phyloP scores from a whole-genome alignment of 345 rosid genomes.

The Bretschneidera sinensis region DNA sequence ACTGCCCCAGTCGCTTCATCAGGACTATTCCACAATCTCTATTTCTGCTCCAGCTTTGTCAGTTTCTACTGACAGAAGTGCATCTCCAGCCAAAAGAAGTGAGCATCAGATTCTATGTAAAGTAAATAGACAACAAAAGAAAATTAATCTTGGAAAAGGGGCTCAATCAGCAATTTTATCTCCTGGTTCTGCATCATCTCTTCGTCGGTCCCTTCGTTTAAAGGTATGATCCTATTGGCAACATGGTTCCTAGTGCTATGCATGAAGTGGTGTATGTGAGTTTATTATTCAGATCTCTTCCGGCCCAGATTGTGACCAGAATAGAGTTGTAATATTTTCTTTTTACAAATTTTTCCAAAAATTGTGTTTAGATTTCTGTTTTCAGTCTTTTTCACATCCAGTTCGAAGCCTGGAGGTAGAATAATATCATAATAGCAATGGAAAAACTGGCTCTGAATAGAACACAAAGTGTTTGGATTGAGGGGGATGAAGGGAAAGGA shows the following conservation, averaged over 20 bases:
- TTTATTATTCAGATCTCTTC: background rate
- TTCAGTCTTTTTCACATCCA: background rate
- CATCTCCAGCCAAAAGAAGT: slow-evolving; percentile 41
- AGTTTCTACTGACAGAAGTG: slow-evolving; percentile 48
- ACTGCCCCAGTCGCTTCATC: slow-evolving; percentile 38
- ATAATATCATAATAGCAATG: too few species aligned
- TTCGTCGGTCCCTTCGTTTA: slow-evolving; percentile 57
- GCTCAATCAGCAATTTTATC: slow-evolving; percentile 31
- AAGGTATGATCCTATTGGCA: slow-evolving; percentile 34
- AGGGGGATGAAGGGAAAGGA: too few species aligned
- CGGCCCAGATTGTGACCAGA: background rate
- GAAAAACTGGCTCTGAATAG: too few species aligned
- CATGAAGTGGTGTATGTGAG: background rate
- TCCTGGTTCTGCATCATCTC: slow-evolving; percentile 43
- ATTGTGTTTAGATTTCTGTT: background rate
- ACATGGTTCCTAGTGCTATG: background rate
- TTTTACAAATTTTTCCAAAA: background rate
- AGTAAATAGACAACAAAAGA: slow-evolving; percentile 27
- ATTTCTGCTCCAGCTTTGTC: slow-evolving; percentile 63
- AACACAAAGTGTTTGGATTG: too few species aligned
- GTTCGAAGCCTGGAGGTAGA: background rate
- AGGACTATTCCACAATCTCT: slow-evolving; percentile 49
- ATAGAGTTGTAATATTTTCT: too few species aligned
- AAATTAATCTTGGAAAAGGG: slow-evolving; percentile 29
- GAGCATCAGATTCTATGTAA: slow-evolving; percentile 29